Conservation (phyloP, 2,329 filamentous ascomycete species). For the Alternaria brassicae region DNA sequence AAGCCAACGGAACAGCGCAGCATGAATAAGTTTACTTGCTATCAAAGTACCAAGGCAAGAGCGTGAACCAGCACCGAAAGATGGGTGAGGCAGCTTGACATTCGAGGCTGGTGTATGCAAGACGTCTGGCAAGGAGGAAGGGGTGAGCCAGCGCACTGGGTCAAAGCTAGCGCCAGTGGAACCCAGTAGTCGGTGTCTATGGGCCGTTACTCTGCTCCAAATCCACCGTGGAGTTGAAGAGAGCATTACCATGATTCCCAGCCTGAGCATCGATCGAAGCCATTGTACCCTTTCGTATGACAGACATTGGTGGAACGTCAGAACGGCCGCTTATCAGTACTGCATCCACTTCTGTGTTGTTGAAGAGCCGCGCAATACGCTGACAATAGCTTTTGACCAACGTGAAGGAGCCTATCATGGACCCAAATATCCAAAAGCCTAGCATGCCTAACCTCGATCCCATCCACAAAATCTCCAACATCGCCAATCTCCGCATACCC, state of each 20-base stretch:
- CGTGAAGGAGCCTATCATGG: neutral
- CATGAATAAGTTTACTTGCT: slow-evolving; percentile 59
- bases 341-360: slow-evolving; percentile 9
- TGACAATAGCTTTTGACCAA: neutral
- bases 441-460: slow-evolving; percentile 37
- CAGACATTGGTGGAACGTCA: neutral
- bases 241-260: slow-evolving; percentile 58
- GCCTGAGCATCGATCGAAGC: slow-evolving; percentile 64
- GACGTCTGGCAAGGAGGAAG: neutral
- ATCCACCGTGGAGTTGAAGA: slow-evolving; percentile 29
- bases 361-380: neutral
- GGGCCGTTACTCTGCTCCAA: slow-evolving; percentile 52
- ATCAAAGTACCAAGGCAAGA: slow-evolving; percentile 62
- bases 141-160: slow-evolving; percentile 57
- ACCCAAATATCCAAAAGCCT: slow-evolving; percentile 21
- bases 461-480: slow-evolving; percentile 15
- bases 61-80: slow-evolving; percentile 61
- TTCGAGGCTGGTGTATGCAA: slow-evolving; percentile 32
- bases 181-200: slow-evolving; percentile 59
- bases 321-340: slow-evolving; percentile 16
- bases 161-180: slow-evolving; percentile 56
- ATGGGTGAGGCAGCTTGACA: slow-evolving; percentile 50
- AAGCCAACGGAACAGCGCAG: slow-evolving; percentile 59
- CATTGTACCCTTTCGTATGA: slow-evolving; percentile 62
- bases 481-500: slow-evolving; percentile 32